Percentiles rank a stretch among this genome's conserved stretches.
Conservation (phyloP, 371 early-diverging fungal species). For the Cladochytrium tenue region DNA sequence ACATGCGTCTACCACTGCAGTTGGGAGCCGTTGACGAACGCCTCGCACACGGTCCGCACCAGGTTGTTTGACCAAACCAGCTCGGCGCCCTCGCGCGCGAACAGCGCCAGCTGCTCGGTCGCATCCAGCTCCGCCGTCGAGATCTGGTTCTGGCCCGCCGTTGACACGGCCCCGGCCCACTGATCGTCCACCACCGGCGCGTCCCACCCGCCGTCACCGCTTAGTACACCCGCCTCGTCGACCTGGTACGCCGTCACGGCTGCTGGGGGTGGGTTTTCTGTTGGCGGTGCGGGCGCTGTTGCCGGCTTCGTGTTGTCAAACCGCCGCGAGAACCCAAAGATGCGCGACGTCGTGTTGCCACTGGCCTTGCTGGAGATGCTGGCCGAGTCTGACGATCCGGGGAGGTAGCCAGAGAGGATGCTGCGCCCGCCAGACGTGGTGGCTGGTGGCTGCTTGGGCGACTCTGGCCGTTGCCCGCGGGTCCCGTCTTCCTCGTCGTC, state of each 20-base stretch:
- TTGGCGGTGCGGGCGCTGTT: no score
- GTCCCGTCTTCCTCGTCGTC: not conserved
- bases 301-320: not conserved
- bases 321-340: not conserved
- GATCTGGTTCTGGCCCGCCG: not conserved
- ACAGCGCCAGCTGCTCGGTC: conserved; percentile 32
- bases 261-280: not conserved
- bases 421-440: not conserved
- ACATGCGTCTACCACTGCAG: conserved; percentile 17
- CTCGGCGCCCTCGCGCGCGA: conserved; percentile 35
- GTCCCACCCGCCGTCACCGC: not conserved
- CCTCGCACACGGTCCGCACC: conserved; percentile 31
- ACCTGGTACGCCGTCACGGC: not conserved
- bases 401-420: not conserved
- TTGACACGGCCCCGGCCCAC: conserved; percentile 9
- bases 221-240: no score
- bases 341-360: not conserved
- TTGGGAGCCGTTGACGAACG: conserved; percentile 30
- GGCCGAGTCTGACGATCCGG: not conserved
- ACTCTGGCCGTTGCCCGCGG: not conserved
- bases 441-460: not conserved
- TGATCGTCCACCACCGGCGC: conserved; percentile 15
- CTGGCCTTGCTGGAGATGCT: not conserved
- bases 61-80: conserved; percentile 36
- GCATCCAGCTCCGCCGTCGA: conserved; percentile 22